These are phyloP conservation scores for Urochloa ruziziensis DNA, from an alignment of 176 grass and related monocot genomes.

Conservation along the genomic window DNA sequence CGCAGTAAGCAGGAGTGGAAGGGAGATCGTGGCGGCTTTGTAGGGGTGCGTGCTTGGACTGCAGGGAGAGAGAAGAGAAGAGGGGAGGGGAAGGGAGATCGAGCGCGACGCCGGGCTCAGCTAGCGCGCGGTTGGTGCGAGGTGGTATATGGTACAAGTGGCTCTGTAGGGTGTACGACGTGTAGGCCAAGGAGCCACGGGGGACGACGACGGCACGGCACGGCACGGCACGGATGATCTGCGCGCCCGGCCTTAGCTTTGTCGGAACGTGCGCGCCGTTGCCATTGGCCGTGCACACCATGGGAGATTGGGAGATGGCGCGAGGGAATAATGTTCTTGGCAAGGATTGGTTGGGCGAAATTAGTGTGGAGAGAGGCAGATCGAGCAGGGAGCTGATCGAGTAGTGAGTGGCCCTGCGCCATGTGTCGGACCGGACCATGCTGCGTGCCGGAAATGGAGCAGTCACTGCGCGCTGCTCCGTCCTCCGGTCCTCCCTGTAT, in stretches of 20 bases:
- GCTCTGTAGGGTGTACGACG: background rate
- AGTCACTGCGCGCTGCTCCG: background rate
- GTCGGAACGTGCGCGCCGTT: background rate
- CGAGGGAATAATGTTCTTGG: background rate
- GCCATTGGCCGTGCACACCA: background rate
- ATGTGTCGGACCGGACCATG: conserved; percentile 13
- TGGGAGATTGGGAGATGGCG: background rate
- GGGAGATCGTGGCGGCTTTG: conserved; percentile 41
- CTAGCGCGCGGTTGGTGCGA: background rate
- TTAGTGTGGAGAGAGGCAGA: background rate
- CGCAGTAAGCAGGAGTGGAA: background rate
- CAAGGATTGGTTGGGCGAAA: background rate
- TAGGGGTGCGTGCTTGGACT: conserved; percentile 19
- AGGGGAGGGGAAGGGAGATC: background rate
- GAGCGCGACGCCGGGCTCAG: background rate
- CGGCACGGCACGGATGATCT: background rate
- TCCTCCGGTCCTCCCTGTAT: background rate
- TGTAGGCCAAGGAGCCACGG: conserved; percentile 13
- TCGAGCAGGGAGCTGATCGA: too few species aligned
- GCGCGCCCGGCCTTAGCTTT: too few species aligned
- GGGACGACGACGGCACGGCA: background rate
- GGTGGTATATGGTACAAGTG: conserved; percentile 8
- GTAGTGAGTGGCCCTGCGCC: background rate
- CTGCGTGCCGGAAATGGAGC: background rate
- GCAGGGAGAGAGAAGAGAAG: background rate